phyloP scores from a whole-genome alignment of 2,329 filamentous ascomycete species.

The Colletotrichum tofieldiae region DNA sequence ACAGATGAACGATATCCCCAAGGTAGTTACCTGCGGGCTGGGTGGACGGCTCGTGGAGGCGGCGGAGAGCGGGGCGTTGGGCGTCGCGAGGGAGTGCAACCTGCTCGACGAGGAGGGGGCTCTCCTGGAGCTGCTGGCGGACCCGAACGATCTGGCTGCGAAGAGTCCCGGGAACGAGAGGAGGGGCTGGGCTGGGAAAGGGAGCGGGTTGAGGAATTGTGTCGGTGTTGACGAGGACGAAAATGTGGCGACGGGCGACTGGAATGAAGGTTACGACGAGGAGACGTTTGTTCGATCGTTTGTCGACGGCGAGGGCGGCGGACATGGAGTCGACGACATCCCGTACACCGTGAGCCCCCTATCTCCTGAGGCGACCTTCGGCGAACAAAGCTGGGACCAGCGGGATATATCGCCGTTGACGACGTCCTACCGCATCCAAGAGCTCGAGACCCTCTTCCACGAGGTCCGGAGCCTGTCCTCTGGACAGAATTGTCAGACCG shows the following conservation, averaged over 20 bases:
- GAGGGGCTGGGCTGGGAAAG: not conserved
- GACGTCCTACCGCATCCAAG: not conserved
- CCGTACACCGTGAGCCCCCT: slow-evolving; percentile 16
- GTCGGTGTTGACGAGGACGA: not conserved
- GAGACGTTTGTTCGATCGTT: not conserved
- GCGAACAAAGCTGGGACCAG: not conserved
- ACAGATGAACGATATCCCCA: slow-evolving; percentile 22
- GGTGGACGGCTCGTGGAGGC: slow-evolving; percentile 9
- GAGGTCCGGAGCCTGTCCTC: not conserved
- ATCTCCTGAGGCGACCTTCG: not conserved
- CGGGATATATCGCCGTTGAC: not conserved
- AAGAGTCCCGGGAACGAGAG: not conserved
- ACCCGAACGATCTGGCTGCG: not conserved
- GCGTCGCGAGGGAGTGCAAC: slow-evolving; percentile 7
- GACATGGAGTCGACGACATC: not conserved
- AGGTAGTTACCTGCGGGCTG: slow-evolving; percentile 12
- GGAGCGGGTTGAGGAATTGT: slow-evolving; percentile 24
- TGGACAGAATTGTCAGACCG: not conserved
- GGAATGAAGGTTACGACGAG: not conserved
- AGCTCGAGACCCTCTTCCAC: not conserved
- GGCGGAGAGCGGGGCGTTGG: slow-evolving; percentile 22
- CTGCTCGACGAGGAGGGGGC: slow-evolving; percentile 23
- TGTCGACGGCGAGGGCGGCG: not conserved
- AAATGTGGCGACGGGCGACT: too few species aligned
- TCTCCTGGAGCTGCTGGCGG: slow-evolving; percentile 19